Base-by-base conservation (phyloP, 441 rosid genomes). In the Capsella rubella region DNA sequence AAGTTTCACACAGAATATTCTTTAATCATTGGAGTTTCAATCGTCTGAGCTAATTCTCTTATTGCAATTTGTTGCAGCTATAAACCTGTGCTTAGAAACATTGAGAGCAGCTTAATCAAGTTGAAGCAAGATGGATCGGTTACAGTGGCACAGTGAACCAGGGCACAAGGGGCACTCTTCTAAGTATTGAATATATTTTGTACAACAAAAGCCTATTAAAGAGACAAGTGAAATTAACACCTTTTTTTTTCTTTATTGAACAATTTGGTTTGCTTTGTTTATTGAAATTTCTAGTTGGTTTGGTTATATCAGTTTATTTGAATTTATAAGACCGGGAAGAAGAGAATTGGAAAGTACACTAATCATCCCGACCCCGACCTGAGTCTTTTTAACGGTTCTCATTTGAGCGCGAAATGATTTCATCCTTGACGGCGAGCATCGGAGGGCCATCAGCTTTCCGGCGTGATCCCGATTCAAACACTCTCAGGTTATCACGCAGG, bases 61-160 rank as follows among this genome's bases (percentile, higher is more conserved):
- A 14, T 35, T 32, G 34, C 27, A 8, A 8, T 56, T 15, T 65
- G 0, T 58, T 80, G 81, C 96, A 90, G 99, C 65, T 95, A 95
- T 65, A 92, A 86, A 68, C 98, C 99, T 11, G 86, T 92, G 59
- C 85, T 95, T 21, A 82, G 93, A 69, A 92, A 89, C 82, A 90
- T 92, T 2, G 97, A 95, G 80, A 85, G 87, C 80, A 84, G 80
- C 74, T 90, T 90, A 67, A 84, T 95, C 82, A 92, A 87, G 81
- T 87, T 95, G 88, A 95, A 90, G 84, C 95, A 85, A 81, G 99
- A 88, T 47, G 85, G 92, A 52, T 81, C 84, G 0, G 82, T 86
- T 57, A 64, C 82, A 1, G 88, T 80, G 42, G 82, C 67, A 21
- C 80, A 81, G 75, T 87, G 83, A 85, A 72, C 7, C 18, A 7